A percentile compares a stretch with the other conserved stretches of the same genome.
phyloP scores from a whole-genome alignment of 2,329 filamentous ascomycete genomes.

The Dothideomycetidae sp. region DNA sequence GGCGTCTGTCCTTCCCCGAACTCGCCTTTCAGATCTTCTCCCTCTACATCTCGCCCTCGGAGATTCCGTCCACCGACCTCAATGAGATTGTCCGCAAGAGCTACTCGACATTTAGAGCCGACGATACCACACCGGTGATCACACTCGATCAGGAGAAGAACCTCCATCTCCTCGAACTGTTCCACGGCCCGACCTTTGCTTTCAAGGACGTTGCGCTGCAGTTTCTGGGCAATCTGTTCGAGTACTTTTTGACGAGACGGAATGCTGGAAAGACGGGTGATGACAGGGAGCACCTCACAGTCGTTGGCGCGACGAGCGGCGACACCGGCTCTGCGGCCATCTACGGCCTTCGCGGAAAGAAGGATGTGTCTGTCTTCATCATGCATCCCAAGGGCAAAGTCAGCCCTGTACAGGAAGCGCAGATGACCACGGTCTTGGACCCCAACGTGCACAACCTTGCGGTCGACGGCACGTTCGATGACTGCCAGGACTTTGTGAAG shows the following conservation, averaged over 20 bases:
- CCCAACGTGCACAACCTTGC: conserved; percentile 84
- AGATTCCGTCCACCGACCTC: conserved; percentile 70
- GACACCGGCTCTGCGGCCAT: conserved; percentile 92
- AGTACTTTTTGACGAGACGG: conserved; percentile 66
- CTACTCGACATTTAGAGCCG: conserved; percentile 76
- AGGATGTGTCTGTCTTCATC: conserved; percentile 94
- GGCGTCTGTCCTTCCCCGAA: conserved; percentile 62
- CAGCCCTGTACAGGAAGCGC: conserved; percentile 81
- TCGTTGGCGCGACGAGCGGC: conserved; percentile 74
- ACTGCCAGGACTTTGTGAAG: conserved; percentile 96
- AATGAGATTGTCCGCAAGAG: conserved; percentile 70
- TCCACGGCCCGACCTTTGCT: conserved; percentile 88
- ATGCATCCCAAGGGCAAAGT: conserved; percentile 84
- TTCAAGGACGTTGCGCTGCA: conserved; percentile 95
- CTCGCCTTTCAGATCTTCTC: conserved; percentile 74
- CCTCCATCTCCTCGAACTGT: conserved; percentile 79
- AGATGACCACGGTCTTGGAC: conserved; percentile 92
- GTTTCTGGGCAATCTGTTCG: conserved; percentile 90
- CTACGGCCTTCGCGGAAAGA: conserved; percentile 86
- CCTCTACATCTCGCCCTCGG: conserved; percentile 69
- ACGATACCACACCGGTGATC: conserved; percentile 64
- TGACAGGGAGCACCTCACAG: conserved; percentile 66
- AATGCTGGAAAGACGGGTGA: conserved; percentile 54
- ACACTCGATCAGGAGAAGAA: conserved; percentile 58
- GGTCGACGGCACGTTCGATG: conserved; percentile 84